These are phyloP conservation scores for Barnettozyma salicaria DNA, from an alignment of 805 yeast genomes.

Conservation along the genomic window DNA sequence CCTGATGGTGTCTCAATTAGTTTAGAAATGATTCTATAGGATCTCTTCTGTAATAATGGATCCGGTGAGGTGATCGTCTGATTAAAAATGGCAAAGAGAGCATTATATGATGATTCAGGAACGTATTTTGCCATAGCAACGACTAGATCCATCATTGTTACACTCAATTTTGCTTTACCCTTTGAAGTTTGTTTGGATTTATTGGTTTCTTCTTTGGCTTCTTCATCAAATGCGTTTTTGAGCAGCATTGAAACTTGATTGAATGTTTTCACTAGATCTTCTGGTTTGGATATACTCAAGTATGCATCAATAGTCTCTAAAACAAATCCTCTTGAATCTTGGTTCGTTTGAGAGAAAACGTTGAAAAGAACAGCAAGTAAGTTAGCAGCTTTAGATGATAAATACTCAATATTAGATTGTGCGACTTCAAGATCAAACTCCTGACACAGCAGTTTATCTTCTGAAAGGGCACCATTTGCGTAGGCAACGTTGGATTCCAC, in stretches of 20 bases:
- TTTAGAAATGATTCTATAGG: constrained; percentile 71
- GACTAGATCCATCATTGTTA: constrained; percentile 87
- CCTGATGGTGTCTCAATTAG: constrained; percentile 69
- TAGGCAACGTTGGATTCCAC: constrained; percentile 72
- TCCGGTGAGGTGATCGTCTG: constrained; percentile 54
- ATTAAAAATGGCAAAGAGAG: constrained; percentile 73
- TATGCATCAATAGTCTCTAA: constrained; percentile 82
- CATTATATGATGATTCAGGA: constrained; percentile 62
- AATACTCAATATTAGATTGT: constrained; percentile 49
- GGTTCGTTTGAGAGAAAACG: constrained; percentile 82
- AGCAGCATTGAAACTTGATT: constrained; percentile 78
- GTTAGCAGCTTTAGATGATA: constrained; percentile 64
- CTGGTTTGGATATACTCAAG: constrained; percentile 59
- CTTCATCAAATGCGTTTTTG: constrained; percentile 66
- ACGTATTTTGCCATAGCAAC: constrained; percentile 84
- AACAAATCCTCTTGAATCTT: constrained; percentile 78
- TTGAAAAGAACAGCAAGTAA: constrained; percentile 83
- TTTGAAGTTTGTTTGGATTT: constrained; percentile 26
- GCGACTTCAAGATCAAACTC: constrained; percentile 55
- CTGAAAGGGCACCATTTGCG: constrained; percentile 50
- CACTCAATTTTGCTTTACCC: constrained; percentile 46
- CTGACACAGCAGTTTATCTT: constrained; percentile 53
- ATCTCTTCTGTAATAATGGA: constrained; percentile 78
- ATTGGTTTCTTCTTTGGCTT: constrained; percentile 26
- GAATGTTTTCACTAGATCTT: constrained; percentile 70